phyloP scores from a whole-genome alignment of 2,329 filamentous ascomycete species.

The Scleromitrula shiraiana region DNA sequence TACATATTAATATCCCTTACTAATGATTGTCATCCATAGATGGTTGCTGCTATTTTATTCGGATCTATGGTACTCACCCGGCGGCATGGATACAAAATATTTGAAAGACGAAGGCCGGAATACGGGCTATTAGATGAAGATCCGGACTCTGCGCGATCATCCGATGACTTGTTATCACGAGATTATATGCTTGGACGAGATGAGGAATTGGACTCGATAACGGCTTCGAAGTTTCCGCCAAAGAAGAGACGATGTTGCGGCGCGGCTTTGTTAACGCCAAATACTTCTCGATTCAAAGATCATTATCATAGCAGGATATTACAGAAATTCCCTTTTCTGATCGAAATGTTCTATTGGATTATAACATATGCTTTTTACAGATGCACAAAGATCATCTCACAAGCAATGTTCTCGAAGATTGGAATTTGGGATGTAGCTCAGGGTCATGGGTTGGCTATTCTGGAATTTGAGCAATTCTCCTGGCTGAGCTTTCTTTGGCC shows the following conservation, averaged over 20 bases:
- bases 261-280: conserved; percentile 43
- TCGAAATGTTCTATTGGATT: conserved; percentile 62
- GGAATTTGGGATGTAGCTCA: conserved; percentile 48
- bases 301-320: conserved; percentile 54
- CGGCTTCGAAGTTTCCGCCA: conserved; percentile 31
- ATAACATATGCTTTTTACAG: conserved; percentile 36
- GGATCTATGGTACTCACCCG: conserved; percentile 28
- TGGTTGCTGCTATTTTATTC: conserved; percentile 29
- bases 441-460: conserved; percentile 45
- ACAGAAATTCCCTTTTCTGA: conserved; percentile 56
- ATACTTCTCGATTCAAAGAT: conserved; percentile 52
- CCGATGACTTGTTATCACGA: conserved; percentile 24
- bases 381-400: conserved; percentile 23
- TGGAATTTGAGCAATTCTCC: conserved; percentile 46
- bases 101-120: conserved; percentile 13
- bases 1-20: background rate
- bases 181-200: conserved; percentile 23
- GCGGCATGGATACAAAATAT: conserved; percentile 22
- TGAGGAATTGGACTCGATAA: conserved; percentile 18
- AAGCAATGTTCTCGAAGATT: conserved; percentile 31
- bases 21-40: conserved; percentile 14
- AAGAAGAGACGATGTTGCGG: conserved; percentile 46
- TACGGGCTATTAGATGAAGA: conserved; percentile 23
- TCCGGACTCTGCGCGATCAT: conserved; percentile 24
- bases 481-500: conserved; percentile 44